Evolutionary conservation across 345 rosid species (phyloP).

Genomic region (Erodium maritimum): DNA sequence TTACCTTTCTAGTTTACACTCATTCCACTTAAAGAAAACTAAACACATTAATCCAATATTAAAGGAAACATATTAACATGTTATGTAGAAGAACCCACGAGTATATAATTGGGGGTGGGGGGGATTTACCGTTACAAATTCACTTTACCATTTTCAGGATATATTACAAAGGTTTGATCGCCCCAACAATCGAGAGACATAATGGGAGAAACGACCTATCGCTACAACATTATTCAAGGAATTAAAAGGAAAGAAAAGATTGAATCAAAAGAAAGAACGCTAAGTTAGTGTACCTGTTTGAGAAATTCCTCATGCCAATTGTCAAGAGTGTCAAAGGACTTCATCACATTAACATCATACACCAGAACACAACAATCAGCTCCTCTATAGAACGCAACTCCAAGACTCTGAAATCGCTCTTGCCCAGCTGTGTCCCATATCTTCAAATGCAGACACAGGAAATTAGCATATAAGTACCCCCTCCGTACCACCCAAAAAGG

Average conservation of each 20-base stretch:
- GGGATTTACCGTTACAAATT: no score
- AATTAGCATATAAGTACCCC: background rate
- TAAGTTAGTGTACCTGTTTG: constrained; percentile 48
- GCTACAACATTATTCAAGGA: background rate
- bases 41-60: no score
- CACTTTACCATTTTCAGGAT: no score
- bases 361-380: constrained; percentile 95
- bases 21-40: no score
- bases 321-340: constrained; percentile 81
- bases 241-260: background rate
- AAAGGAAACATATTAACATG: no score
- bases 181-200: background rate
- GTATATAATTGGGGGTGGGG: no score
- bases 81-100: no score
- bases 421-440: constrained; percentile 99
- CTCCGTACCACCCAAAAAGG: background rate
- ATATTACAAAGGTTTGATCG: background rate
- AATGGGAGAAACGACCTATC: background rate
- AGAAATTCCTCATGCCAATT: constrained; percentile 98
- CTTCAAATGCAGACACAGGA: constrained; percentile 23
- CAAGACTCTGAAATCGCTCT: constrained; percentile 93
- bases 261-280: background rate
- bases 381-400: constrained; percentile 94
- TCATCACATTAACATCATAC: constrained; percentile 81
- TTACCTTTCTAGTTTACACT: no score